These are phyloP conservation scores for Malus fusca DNA, from an alignment of 306 rosid genomes.

Conservation along the genomic window DNA sequence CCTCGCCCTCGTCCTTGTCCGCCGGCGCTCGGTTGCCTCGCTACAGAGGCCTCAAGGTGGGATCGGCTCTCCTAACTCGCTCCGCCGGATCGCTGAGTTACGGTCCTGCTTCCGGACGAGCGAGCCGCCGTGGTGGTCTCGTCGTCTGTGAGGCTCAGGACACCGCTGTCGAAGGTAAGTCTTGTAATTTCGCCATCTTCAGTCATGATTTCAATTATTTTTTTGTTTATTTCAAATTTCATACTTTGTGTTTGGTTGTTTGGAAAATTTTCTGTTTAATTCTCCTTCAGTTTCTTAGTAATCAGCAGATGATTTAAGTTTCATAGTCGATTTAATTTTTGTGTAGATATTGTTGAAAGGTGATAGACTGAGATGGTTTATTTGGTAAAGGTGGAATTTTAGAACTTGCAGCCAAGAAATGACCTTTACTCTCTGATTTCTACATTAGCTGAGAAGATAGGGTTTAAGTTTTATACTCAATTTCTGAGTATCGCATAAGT, in stretches of 20 bases:
- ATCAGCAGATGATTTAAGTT: not conserved
- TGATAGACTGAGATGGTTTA: not conserved
- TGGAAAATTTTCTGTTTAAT: not conserved
- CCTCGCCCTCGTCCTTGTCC: constrained; percentile 33
- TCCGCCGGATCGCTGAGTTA: constrained; percentile 19
- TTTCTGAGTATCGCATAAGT: not conserved
- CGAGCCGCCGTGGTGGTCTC: constrained; percentile 35
- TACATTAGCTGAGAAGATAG: not conserved
- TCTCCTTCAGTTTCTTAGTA: not conserved
- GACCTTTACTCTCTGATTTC: not conserved
- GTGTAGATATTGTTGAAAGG: not conserved
- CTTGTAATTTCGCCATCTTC: not conserved
- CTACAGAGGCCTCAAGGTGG: constrained; percentile 49
- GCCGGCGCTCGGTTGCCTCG: constrained; percentile 32
- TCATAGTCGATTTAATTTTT: not conserved
- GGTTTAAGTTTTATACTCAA: not conserved
- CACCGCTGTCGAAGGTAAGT: constrained; percentile 62
- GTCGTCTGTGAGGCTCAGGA: constrained; percentile 68
- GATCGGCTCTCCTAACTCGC: constrained; percentile 13
- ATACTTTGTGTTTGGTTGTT: not conserved
- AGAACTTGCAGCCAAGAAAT: not conserved
- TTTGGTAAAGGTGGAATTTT: not conserved
- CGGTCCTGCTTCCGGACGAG: constrained; percentile 8
- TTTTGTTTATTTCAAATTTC: not conserved
- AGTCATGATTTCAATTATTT: not conserved